A percentile compares a stretch with the other conserved stretches of the same genome.
These are phyloP conservation scores for Leccinum imitatum DNA, from an alignment of 768 basidiomycete genomes.

Conservation along the genomic window DNA sequence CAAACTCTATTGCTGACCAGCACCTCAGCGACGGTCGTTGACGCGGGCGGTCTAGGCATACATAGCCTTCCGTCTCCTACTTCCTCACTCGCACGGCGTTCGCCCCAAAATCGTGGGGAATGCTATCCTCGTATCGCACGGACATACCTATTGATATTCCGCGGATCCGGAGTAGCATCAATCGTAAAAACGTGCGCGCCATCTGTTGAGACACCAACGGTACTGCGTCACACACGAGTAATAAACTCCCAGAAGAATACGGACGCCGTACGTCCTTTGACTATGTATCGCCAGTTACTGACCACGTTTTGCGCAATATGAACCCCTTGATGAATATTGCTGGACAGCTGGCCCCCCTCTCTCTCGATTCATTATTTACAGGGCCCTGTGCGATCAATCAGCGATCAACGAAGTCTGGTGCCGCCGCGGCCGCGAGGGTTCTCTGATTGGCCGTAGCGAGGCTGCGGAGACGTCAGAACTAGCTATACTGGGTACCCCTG, in stretches of 20 bases:
- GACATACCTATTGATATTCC: neutral
- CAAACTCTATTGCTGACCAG: too few relatives aligned
- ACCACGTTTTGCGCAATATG: neutral
- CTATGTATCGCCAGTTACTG: neutral
- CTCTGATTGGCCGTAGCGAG: conserved; percentile 8
- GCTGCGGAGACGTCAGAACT: conserved; percentile 4
- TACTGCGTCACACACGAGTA: conserved; percentile 12
- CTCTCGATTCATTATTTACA: neutral
- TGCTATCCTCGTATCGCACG: neutral
- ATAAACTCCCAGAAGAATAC: conserved; percentile 1
- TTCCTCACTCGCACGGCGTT: neutral
- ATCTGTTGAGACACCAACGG: neutral
- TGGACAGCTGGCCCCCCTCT: neutral
- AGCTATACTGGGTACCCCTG: neutral
- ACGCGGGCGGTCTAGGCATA: neutral
- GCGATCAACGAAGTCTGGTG: conserved; percentile 8
- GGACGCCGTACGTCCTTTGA: conserved; percentile 11
- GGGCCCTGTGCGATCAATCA: conserved; percentile 12
- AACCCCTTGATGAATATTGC: neutral
- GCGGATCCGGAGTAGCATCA: neutral
- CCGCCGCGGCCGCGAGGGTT: conserved; percentile 16
- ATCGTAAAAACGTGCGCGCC: conserved; percentile 1
- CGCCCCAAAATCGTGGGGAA: conserved; percentile 3
- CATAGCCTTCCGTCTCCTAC: conserved; percentile 9
- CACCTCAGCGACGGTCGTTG: conserved; percentile 13